A percentile compares a stretch with the other conserved stretches of the same genome.
These are phyloP conservation scores for Luzula sylvatica DNA, from an alignment of 176 grass and related monocot genomes.

Conservation along the genomic window DNA sequence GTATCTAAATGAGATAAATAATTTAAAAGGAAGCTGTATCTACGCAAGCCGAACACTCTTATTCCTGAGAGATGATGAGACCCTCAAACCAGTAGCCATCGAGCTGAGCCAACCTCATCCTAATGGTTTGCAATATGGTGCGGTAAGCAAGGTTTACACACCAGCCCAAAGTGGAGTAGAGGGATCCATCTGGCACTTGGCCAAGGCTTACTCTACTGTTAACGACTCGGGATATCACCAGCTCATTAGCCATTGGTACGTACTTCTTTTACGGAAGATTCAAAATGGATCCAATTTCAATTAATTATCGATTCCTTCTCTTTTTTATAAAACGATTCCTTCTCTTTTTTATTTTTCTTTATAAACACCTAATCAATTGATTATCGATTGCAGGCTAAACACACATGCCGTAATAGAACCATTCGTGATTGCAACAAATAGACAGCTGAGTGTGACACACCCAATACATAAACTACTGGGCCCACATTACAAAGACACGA, in stretches of 20 bases:
- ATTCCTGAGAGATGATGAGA: constrained; percentile 33
- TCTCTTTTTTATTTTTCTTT: too few species aligned
- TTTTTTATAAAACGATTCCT: too few species aligned
- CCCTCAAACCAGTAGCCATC: constrained; percentile 6
- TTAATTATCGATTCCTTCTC: too few species aligned
- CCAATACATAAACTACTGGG: constrained; percentile 34
- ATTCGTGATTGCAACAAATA: constrained; percentile 51
- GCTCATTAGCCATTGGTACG: constrained; percentile 75
- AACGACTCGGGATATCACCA: constrained; percentile 87
- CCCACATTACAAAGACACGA: constrained; percentile 32
- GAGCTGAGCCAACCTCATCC: constrained; percentile 26
- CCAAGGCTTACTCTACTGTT: constrained; percentile 70
- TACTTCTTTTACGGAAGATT: neutral
- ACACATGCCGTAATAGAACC: constrained; percentile 56
- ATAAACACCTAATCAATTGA: too few species aligned
- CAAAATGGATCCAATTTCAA: too few species aligned
- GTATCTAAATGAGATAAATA: constrained; percentile 52
- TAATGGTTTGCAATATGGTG: constrained; percentile 32
- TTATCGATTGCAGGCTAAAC: constrained; percentile 23
- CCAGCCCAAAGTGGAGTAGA: constrained; percentile 23
- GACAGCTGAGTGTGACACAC: constrained; percentile 37
- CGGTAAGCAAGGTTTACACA: constrained; percentile 41
- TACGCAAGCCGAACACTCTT: constrained; percentile 69
- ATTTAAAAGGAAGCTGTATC: constrained; percentile 35
- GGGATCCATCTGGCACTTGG: constrained; percentile 62